phyloP scores from a whole-genome alignment of 371 early-diverging fungal genomes.

The Saksenaea vasiformis region DNA sequence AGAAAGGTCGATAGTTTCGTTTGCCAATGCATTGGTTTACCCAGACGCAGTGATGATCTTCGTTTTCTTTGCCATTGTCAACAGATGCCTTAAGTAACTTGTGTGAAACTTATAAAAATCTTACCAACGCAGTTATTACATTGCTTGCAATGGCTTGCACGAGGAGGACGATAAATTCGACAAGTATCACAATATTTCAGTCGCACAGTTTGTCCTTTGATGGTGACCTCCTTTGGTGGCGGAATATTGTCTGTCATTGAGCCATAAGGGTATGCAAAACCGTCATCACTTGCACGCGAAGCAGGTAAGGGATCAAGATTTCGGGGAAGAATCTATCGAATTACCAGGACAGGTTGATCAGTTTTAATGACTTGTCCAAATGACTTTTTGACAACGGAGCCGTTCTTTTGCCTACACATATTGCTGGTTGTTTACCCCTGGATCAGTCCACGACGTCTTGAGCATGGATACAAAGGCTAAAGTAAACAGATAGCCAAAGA shows the following conservation, averaged over 20 bases:
- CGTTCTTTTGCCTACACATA: constrained; percentile 3
- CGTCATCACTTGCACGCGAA: constrained; percentile 27
- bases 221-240: constrained; percentile 58
- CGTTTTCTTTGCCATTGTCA: constrained; percentile 48
- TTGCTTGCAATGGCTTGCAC: constrained; percentile 84
- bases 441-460: constrained; percentile 88
- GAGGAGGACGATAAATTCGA: constrained; percentile 83
- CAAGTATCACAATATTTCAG: constrained; percentile 92
- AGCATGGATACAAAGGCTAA: constrained; percentile 74
- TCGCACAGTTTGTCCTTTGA: constrained; percentile 65
- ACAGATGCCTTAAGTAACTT: neutral
- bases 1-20: constrained; percentile 87
- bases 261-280: constrained; percentile 41
- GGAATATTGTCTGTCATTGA: constrained; percentile 23
- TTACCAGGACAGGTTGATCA: neutral
- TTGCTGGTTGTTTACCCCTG: constrained; percentile 61
- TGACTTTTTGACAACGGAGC: neutral
- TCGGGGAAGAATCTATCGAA: constrained; percentile 68
- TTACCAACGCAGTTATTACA: constrained; percentile 91
- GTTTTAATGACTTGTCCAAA: neutral
- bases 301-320: constrained; percentile 61
- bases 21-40: constrained; percentile 92
- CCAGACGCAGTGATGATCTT: constrained; percentile 96
- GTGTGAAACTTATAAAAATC: constrained; percentile 4
- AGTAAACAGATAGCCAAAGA: constrained; percentile 76